Base-by-base conservation (phyloP, 768 basidiomycete species). In the Lactarius sanguifluus region DNA sequence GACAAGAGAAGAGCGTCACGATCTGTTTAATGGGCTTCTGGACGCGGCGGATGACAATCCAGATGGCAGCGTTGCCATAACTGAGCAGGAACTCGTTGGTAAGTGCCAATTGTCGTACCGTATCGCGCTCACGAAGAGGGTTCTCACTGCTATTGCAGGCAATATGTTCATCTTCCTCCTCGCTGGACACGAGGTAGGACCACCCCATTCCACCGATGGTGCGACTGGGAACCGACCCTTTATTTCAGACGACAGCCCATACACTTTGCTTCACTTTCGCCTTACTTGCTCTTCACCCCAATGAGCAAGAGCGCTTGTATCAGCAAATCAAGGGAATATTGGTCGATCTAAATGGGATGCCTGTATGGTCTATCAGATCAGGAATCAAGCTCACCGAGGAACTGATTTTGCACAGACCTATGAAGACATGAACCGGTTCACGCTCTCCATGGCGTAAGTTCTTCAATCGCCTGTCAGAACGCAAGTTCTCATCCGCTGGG, bases 241-340 rank as follows among this genome's bases (percentile, higher is more conserved):
- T 15, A 2, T 18, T 18, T 28, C 55, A 80, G 79, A 79, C 80
- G 3, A 76, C 80, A 0, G 75, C 75, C 4, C 73, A 79, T 62
- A 75, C 79, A 2, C 64, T 81, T 10, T 74, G 74, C 58, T 81
- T 76, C 69, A 68, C 78, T 0, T 75, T 82, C 62, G 81, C 73
- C 5, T 66, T 82, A 55, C 74, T 83, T 2, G 82, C 82, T 0
- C 71, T 82, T 13, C 72, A 79, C 67, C 75, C 73, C 1, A 78
- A 80, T 3, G 76, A 80, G 62, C 82, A 83, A 71, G 80, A 77
- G 60, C 77, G 72, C 50, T 65, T 79, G 36, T 79, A 74, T 64
- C 63, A 75, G 64, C 78, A 76, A 64, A 78, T 80, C 65, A 75
- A 71, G n/a, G 61, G 64, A 7, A 70, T 80, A 5, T 67, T 79